These are phyloP conservation scores for Babesia sp. DNA, from an alignment of 169 alveolate species.

Conservation along the genomic window DNA sequence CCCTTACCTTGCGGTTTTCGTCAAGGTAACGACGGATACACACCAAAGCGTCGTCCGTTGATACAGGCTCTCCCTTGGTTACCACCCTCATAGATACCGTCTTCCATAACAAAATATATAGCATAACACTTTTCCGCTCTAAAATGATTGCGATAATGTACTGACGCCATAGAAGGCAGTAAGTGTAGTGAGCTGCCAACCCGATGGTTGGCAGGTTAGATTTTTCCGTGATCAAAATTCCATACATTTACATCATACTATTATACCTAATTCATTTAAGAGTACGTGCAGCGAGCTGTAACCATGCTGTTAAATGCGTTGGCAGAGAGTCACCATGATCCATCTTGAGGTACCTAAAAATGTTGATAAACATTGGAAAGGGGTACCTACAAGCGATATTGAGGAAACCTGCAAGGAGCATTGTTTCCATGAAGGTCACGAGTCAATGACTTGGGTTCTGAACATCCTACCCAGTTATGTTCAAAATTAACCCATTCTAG, in stretches of 20 bases:
- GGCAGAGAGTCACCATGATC: slow-evolving; percentile 44
- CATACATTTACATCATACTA: too few relatives aligned
- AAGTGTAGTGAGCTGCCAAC: too few relatives aligned
- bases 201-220: too few relatives aligned
- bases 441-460: background rate
- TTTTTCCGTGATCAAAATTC: too few relatives aligned
- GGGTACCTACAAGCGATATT: slow-evolving; percentile 31
- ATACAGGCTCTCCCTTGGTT: slow-evolving; percentile 57
- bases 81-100: slow-evolving; percentile 57
- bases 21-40: slow-evolving; percentile 18
- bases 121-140: too few relatives aligned
- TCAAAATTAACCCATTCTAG: slow-evolving; percentile 60
- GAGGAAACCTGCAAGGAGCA: slow-evolving; percentile 64
- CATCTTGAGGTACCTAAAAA: slow-evolving; percentile 47
- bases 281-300: slow-evolving; percentile 39
- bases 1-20: slow-evolving; percentile 3
- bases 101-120: too few relatives aligned
- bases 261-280: slow-evolving; percentile 5
- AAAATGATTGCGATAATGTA: too few relatives aligned
- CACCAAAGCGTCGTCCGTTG: slow-evolving; percentile 30
- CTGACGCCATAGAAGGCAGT: too few relatives aligned
- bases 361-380: background rate
- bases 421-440: slow-evolving; percentile 41
- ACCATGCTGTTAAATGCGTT: slow-evolving; percentile 55
- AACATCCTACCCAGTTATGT: slow-evolving; percentile 30